A percentile compares a stretch with the other conserved stretches of the same genome.
phyloP scores from a whole-genome alignment of 1,284 basidiomycete genomes.

The Ceratobasidium papillatum region DNA sequence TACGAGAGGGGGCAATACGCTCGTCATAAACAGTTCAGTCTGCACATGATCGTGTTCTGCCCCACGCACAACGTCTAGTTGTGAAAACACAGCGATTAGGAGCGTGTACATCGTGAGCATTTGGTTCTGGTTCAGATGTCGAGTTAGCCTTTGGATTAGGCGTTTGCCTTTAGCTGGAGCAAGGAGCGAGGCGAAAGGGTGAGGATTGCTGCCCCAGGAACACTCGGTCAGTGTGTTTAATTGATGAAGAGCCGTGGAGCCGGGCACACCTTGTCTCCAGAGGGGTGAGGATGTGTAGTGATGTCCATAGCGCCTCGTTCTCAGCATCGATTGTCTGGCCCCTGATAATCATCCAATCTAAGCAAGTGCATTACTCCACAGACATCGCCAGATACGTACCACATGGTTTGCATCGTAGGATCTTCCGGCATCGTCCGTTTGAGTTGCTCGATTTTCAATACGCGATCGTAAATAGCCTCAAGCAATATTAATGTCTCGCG shows the following conservation, averaged over 20 bases:
- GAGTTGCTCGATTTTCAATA: constrained; percentile 87
- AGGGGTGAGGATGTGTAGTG: constrained; percentile 86
- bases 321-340: constrained; percentile 66
- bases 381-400: constrained; percentile 7
- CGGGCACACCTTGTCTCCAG: constrained; percentile 81
- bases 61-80: constrained; percentile 87
- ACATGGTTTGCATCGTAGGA: constrained; percentile 59
- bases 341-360: constrained; percentile 55
- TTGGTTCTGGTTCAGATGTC: constrained; percentile 83
- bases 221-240: not conserved
- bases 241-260: not conserved
- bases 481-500: constrained; percentile 82
- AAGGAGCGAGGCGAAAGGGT: constrained; percentile 95
- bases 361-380: constrained; percentile 36
- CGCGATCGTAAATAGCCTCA: constrained; percentile 87
- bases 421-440: constrained; percentile 73
- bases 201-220: constrained; percentile 72
- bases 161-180: constrained; percentile 92
- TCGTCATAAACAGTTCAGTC: constrained; percentile 87
- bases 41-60: constrained; percentile 86
- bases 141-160: constrained; percentile 86
- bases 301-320: constrained; percentile 81
- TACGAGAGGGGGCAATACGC: constrained; percentile 87
- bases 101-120: constrained; percentile 90
- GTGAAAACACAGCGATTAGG: constrained; percentile 91